Evolutionary conservation across 1,139 yeast species (phyloP), one percentile per base, ranked within the genome.

Genomic region (Taphrina confusa): DNA sequence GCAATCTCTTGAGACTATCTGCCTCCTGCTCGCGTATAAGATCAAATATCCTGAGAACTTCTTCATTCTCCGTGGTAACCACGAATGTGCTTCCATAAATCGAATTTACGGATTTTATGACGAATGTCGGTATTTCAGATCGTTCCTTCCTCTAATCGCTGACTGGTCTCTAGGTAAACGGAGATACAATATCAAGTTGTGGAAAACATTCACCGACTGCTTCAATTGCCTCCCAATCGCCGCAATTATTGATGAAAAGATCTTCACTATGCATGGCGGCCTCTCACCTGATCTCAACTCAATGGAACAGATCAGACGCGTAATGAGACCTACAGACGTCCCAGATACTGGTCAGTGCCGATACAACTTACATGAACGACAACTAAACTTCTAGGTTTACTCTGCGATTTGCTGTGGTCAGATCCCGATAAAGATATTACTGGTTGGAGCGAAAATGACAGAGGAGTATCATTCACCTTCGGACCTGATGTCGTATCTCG

Each of bases 201-300:
- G 98, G 97, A 92, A 92, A 76, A 90, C 96, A 20, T 92, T 92
- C 73, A 90, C 97, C 52, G 97, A 92, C 76, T 90, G 97, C 76
- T 92, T 92, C 80, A 92, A 92, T 79, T 90, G 97, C 75, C 81
- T 92, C 73, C 98, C 98, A 65, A 91, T 92, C 73, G 97, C 97
- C 62, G 97, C 97, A 62, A 91, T 91, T 69, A 88, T 92, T 68
- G 97, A 91, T 73, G 97, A 91, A 74, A 91, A 91, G 78, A 92
- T 92, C 75, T 91, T 92, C 74, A 88, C 97, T 66, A 90, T 92
- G 96, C 98, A 92, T 76, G 98, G 98, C 69, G 98, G 98, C 63
- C 81, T 92, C 69, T 87, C 96, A 33, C 98, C 98, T 56, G 97
- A 91, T 76, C 82, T 92, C 73, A 91, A 89, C 77, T 83, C 95